A percentile compares a stretch with the other conserved stretches of the same genome.
These are phyloP conservation scores for Barnettozyma sp. DNA, from an alignment of 805 yeast genomes.

Conservation along the genomic window DNA sequence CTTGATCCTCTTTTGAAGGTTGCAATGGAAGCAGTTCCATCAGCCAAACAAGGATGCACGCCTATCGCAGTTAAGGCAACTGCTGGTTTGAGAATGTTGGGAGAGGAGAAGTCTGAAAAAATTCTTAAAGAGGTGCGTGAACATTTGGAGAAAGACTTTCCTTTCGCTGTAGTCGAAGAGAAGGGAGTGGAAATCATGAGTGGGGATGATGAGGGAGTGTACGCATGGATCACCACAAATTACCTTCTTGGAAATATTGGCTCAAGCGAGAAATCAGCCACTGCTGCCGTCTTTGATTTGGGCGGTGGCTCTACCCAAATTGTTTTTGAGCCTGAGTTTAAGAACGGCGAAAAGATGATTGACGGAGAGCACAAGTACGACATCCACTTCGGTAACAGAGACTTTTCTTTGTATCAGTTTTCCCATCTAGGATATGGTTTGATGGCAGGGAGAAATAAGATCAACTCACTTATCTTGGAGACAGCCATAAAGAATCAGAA, in stretches of 20 bases:
- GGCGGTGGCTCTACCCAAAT: constrained; percentile 99
- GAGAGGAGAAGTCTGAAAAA: constrained; percentile 61
- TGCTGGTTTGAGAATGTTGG: constrained; percentile 87
- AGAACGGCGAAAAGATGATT: constrained; percentile 51
- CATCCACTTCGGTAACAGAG: constrained; percentile 72
- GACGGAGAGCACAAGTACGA: constrained; percentile 87
- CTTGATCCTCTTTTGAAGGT: constrained; percentile 72
- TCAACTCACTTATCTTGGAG: constrained; percentile 60
- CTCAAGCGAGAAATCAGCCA: constrained; percentile 57
- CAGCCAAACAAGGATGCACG: constrained; percentile 64
- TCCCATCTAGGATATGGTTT: constrained; percentile 95
- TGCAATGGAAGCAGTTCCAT: constrained; percentile 77
- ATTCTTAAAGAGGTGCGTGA: constrained; percentile 71
- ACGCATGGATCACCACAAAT: constrained; percentile 97
- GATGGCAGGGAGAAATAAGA: constrained; percentile 85
- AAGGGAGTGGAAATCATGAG: constrained; percentile 92
- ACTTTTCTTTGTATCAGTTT: constrained; percentile 81
- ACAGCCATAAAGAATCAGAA: constrained; percentile 37
- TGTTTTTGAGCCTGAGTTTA: constrained; percentile 89
- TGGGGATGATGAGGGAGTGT: constrained; percentile 96
- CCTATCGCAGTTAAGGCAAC: constrained; percentile 98
- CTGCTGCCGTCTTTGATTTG: constrained; percentile 95
- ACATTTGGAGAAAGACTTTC: constrained; percentile 74
- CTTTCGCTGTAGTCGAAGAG: constrained; percentile 84
- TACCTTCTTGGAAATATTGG: constrained; percentile 93